Evolutionary conservation across 2,329 filamentous ascomycete genomes (phyloP).

Genomic region (Trichoderma atroviride): DNA sequence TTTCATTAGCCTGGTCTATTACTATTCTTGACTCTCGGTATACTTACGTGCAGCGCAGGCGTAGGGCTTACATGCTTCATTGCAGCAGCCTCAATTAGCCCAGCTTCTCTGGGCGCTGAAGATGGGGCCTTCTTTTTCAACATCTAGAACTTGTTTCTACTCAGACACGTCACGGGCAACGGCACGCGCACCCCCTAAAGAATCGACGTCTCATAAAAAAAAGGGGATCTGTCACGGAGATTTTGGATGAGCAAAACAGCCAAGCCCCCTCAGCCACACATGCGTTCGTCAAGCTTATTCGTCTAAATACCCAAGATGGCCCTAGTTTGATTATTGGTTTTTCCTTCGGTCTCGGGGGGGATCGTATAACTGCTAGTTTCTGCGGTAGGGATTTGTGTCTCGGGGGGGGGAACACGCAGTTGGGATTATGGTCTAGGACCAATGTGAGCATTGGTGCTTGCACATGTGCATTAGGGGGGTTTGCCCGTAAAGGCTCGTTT

Average conservation of each 20-base stretch:
- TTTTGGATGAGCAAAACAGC: background rate
- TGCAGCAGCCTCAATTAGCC: constrained; percentile 9
- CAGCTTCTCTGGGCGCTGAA: background rate
- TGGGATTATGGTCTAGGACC: background rate
- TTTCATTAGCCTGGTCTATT: background rate
- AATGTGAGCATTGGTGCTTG: background rate
- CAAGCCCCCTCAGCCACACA: constrained; percentile 15
- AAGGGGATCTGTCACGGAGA: background rate
- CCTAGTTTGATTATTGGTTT: background rate
- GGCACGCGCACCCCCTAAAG: background rate
- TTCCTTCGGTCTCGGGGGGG: background rate
- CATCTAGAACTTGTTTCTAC: background rate
- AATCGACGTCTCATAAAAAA: background rate
- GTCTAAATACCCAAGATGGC: background rate
- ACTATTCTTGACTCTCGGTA: background rate
- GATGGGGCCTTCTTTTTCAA: background rate
- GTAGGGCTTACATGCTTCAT: background rate
- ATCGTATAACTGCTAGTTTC: background rate
- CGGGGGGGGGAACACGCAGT: too few relatives aligned
- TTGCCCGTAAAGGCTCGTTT: background rate
- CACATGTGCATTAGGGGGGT: background rate
- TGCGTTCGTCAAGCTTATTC: background rate
- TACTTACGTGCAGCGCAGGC: background rate
- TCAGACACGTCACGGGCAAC: background rate
- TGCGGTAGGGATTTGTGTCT: background rate